These are phyloP conservation scores for Salvia miltiorrhiza DNA, from an alignment of 257 asterid genomes.

Conservation along the genomic window DNA sequence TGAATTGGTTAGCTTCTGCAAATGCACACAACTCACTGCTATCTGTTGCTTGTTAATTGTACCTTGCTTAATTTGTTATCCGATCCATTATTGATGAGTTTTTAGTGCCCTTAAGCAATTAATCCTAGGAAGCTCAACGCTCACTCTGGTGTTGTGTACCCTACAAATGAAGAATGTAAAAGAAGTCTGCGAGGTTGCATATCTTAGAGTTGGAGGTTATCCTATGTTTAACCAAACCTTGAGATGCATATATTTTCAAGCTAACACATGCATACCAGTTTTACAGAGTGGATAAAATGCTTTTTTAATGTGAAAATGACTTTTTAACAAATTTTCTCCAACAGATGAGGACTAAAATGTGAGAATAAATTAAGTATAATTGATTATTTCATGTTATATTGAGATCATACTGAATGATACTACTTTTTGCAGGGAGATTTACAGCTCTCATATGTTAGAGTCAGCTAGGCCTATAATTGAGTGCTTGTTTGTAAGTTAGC, in stretches of 20 bases:
- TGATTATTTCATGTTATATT: not conserved
- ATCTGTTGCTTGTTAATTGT: not conserved
- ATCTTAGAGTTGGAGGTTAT: too few relatives aligned
- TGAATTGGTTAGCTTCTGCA: not conserved
- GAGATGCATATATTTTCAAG: not conserved
- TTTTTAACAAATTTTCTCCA: not conserved
- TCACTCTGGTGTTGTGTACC: not conserved
- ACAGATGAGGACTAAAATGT: not conserved
- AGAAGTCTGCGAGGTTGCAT: not conserved
- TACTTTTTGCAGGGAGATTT: slow-evolving; percentile 66
- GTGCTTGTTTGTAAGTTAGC: slow-evolving; percentile 55
- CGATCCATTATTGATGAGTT: not conserved
- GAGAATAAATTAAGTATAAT: not conserved
- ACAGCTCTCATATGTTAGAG: slow-evolving; percentile 35
- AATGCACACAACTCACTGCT: too few relatives aligned
- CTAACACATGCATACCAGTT: not conserved
- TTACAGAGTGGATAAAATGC: not conserved
- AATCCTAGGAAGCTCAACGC: not conserved
- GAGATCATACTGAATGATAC: not conserved
- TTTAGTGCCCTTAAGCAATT: not conserved
- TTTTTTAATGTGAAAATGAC: not conserved
- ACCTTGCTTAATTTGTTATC: not conserved
- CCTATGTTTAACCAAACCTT: too few relatives aligned
- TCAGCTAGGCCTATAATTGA: slow-evolving; percentile 43
- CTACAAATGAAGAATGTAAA: not conserved